Base-by-base conservation (phyloP, 2,329 filamentous ascomycete genomes). In the Didymella segeticola region DNA sequence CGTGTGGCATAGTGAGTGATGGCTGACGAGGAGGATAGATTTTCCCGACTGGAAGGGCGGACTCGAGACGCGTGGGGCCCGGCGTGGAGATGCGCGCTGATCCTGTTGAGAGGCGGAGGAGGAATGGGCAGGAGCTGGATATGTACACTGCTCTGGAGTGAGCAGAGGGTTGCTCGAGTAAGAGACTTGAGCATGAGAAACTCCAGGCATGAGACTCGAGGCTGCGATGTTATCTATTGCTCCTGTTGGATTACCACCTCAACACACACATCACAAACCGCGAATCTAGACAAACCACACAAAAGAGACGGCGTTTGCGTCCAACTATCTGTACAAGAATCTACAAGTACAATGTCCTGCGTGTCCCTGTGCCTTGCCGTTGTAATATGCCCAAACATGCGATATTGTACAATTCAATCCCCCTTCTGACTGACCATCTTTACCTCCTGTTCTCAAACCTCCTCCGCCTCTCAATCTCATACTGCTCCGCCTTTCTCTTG, bases 51-150 rank as follows among this genome's bases (percentile, higher is more conserved):
- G 77, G 90, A 69, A 83, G 90, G 10, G 43, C 82, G n/a, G 64
- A 63, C 67, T 79, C 82, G 41, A 84, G 89, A 57, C 75, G 89
- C 26, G 83, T 93, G 46, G 92, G 92, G 0, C 91, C 91, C 3
- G 92, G 93, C 11, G 86, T 97, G 59, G 92, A 96, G 75, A 82
- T 93, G 61, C 82, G 87, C 67, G 86, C 93, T 49, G 83, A 87
- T 68, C 83, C 86, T 36, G 78, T 83, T 54, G 81, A 81, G 71
- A 78, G 82, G 58, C 77, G 82, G 69, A 73, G 81, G 64, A 77
- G 79, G 63, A 75, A 75, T 55, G 77, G 77, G 31, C 78, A 81
- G 66, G 82, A 84, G 63, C 67, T 93, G 67, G 80, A 86, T 53
- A 86, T 89, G 68, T 82, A 89, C 62, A 84, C 89, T 14, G 85